phyloP scores from a whole-genome alignment of 2,329 filamentous ascomycete species.

The Fusarium siculi region DNA sequence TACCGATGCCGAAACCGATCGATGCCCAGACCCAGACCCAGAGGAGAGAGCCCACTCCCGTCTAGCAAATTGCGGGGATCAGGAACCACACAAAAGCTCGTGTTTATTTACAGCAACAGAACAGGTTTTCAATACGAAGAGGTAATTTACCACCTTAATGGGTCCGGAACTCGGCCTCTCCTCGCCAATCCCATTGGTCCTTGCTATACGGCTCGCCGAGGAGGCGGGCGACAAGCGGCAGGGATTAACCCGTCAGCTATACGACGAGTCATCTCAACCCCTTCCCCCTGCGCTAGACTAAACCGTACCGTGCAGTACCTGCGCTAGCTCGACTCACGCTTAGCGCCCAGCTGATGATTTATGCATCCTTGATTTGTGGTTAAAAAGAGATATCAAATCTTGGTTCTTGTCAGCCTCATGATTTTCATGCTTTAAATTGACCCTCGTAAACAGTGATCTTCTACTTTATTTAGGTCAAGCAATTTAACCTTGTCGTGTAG shows the following conservation, averaged over 20 bases:
- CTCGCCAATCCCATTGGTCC: not conserved
- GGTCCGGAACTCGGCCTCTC: constrained; percentile 12
- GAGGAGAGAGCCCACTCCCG: not conserved
- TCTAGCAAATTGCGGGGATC: constrained; percentile 7
- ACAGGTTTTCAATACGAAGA: constrained; percentile 22
- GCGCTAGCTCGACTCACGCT: not conserved
- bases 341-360: not conserved
- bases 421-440: not conserved
- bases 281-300: not conserved
- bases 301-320: not conserved
- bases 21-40: not conserved
- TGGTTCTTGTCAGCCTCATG: not conserved
- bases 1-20: constrained; percentile 8
- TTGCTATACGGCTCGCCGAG: not conserved
- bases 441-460: not conserved
- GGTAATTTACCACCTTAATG: constrained; percentile 12
- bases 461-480: not conserved
- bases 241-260: not conserved
- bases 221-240: not conserved
- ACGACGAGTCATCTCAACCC: not conserved
- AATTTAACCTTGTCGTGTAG: not conserved
- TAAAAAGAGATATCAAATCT: not conserved
- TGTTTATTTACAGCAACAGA: constrained; percentile 22
- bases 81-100: constrained; percentile 11
- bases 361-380: not conserved